Evolutionary conservation across 148 eudicot genomes (phyloP).

Genomic region (Camellia japonica): DNA sequence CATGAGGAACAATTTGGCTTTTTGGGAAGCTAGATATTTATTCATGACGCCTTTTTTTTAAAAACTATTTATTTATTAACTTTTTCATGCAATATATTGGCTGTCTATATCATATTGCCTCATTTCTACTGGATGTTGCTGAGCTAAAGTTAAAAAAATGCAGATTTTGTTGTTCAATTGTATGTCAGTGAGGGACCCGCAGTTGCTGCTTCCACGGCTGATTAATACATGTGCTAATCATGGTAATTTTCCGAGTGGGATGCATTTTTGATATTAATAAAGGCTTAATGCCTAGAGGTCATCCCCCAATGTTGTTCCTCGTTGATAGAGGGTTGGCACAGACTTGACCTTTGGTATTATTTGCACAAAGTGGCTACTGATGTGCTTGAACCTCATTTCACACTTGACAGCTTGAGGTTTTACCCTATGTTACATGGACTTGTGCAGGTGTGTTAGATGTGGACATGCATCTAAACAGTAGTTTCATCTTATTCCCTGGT

Average conservation of each 20-base stretch:
- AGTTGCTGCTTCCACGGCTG: constrained; percentile 79
- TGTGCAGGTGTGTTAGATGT: background rate
- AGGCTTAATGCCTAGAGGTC: background rate
- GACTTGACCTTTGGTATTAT: background rate
- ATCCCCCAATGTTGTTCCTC: background rate
- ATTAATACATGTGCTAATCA: constrained; percentile 62
- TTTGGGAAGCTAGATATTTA: background rate
- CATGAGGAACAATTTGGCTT: background rate
- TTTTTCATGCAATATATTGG: background rate
- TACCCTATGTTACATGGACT: background rate
- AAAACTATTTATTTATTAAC: background rate
- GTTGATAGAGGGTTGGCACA: background rate
- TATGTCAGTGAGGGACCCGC: constrained; percentile 96
- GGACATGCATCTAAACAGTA: background rate
- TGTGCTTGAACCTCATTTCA: background rate
- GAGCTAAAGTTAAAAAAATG: constrained; percentile 27
- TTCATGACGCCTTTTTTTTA: background rate
- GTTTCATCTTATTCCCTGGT: background rate
- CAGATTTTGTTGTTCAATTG: constrained; percentile 98
- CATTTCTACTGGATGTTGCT: constrained; percentile 12
- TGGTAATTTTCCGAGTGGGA: constrained; percentile 38
- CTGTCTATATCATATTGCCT: background rate
- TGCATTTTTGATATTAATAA: background rate
- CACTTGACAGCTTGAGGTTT: background rate
- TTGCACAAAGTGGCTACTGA: background rate